Percentiles rank a stretch among this genome's conserved stretches.
Evolutionary conservation across 495 filamentous ascomycete species (phyloP).

Genomic region (Penicillium pulvis): DNA sequence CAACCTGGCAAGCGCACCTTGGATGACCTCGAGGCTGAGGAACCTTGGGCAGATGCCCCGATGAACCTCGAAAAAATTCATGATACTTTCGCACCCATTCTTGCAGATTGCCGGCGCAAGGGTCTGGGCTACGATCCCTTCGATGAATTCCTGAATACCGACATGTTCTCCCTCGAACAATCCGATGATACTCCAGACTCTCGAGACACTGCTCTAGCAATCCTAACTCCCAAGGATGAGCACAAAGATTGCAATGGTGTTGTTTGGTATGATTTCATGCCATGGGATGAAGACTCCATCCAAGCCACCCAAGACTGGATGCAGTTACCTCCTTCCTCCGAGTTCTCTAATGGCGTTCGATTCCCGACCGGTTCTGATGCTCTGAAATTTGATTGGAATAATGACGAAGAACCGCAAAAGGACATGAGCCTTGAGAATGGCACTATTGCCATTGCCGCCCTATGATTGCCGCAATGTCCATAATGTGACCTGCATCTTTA

Average conservation of each 20-base stretch:
- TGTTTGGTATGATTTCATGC: slow-evolving; percentile 16
- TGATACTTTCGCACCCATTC: slow-evolving; percentile 38
- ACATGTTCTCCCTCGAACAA: slow-evolving; percentile 45
- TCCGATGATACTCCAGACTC: slow-evolving; percentile 46
- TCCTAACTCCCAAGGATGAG: slow-evolving; percentile 41
- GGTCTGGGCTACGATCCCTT: slow-evolving; percentile 36
- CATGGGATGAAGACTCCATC: slow-evolving; percentile 25
- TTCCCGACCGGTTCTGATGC: not conserved
- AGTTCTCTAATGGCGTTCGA: not conserved
- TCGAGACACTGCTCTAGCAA: slow-evolving; percentile 35
- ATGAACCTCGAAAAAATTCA: slow-evolving; percentile 46
- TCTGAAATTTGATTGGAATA: slow-evolving; percentile 23
- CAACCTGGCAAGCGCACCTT: slow-evolving; percentile 25
- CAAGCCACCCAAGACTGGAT: slow-evolving; percentile 19
- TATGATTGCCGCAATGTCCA: slow-evolving; percentile 18
- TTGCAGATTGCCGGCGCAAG: slow-evolving; percentile 13
- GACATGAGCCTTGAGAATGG: slow-evolving; percentile 30
- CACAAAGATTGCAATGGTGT: slow-evolving; percentile 5
- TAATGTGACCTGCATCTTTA: not conserved
- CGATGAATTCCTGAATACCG: slow-evolving; percentile 46
- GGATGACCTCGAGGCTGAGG: slow-evolving; percentile 22
- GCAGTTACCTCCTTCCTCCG: slow-evolving; percentile 12
- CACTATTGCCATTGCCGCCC: slow-evolving; percentile 29
- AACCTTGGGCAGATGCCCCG: slow-evolving; percentile 46
- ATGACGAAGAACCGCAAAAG: slow-evolving; percentile 37